These are phyloP conservation scores for Eucalyptus cloeziana DNA, from an alignment of 345 rosid genomes.

Conservation along the genomic window DNA sequence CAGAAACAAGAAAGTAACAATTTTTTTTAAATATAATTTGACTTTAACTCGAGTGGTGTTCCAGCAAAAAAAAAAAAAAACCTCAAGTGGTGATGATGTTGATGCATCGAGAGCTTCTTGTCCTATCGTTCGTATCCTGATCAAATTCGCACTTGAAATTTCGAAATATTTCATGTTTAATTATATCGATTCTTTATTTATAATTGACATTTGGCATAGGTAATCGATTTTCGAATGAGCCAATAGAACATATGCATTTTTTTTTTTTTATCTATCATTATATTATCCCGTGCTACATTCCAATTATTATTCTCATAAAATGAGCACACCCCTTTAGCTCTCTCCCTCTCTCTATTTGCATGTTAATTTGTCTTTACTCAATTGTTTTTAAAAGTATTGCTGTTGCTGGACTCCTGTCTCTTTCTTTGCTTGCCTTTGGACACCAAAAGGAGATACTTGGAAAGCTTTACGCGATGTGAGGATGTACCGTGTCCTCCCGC, in stretches of 20 bases:
- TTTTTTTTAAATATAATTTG: not conserved
- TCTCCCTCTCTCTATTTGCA: not conserved
- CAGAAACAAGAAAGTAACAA: not conserved
- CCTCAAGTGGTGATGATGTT: not conserved
- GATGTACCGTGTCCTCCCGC: not conserved
- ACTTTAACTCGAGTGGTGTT: not conserved
- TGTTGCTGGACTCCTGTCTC: not conserved
- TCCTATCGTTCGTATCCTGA: accelerated
- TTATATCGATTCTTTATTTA: accelerated
- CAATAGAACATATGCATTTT: accelerated
- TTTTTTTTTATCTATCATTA: too few relatives aligned
- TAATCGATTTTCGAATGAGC: accelerated
- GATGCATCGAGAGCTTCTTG: not conserved
- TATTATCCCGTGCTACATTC: too few relatives aligned
- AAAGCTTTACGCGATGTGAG: not conserved
- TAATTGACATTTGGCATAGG: accelerated
- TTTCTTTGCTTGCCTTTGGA: not conserved
- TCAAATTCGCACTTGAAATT: not conserved
- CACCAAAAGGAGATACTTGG: not conserved
- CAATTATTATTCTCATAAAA: not conserved
- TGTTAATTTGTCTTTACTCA: not conserved
- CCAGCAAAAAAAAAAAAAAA: too few relatives aligned
- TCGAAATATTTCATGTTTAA: accelerated
- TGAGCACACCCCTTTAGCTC: not conserved
- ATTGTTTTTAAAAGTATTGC: not conserved